Conservation (phyloP, 441 rosid genomes). For the Gossypium schwendimanii region DNA sequence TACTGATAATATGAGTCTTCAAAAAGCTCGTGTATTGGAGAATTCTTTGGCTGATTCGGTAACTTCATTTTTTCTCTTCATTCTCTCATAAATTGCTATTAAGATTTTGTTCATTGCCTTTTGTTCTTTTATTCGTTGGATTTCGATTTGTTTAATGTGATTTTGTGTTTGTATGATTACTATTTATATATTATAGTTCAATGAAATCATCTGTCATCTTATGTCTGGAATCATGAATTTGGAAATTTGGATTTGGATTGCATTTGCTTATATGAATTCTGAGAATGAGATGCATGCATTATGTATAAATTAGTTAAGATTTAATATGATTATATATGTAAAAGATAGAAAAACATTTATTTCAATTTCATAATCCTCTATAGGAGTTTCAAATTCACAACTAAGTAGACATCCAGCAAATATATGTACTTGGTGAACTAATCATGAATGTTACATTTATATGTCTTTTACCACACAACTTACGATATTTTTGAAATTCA, state of each 20-base stretch:
- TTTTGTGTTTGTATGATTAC: background rate
- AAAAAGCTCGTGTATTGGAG: slow-evolving; percentile 69
- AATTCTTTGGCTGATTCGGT: slow-evolving; percentile 40
- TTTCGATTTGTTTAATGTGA: background rate
- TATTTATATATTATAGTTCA: background rate
- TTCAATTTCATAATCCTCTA: background rate
- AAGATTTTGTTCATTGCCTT: background rate
- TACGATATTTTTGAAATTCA: background rate
- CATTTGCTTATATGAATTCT: no score
- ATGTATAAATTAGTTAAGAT: no score
- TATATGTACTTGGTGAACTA: background rate
- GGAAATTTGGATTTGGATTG: no score
- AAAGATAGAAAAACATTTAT: background rate
- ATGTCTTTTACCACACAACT: background rate
- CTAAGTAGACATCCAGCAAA: background rate
- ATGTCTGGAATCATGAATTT: no score
- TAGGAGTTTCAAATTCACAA: background rate
- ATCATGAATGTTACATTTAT: background rate
- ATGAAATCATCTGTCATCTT: background rate
- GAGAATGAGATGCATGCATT: no score
- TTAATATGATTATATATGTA: no score
- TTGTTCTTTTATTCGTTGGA: background rate
- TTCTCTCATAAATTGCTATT: background rate
- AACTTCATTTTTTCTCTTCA: background rate
- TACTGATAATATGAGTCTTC: slow-evolving; percentile 88